Percentiles rank a stretch among this genome's conserved stretches.
Conservation (phyloP, 352 stramenopile species). For the Phytophthora gonapodyides region DNA sequence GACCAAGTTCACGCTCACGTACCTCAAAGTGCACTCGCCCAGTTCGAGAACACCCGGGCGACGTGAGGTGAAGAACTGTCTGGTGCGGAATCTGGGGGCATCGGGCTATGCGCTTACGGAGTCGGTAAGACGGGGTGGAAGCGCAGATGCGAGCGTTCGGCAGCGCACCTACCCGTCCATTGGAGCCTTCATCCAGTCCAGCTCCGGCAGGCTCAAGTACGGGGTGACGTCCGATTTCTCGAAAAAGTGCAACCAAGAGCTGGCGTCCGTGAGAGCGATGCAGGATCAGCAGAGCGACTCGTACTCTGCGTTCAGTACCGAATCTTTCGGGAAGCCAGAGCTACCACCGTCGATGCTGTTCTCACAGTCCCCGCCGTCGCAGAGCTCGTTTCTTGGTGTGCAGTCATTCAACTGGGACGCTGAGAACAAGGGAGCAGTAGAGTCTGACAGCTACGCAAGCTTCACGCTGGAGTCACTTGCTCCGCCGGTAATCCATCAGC, state of each 20-base stretch:
- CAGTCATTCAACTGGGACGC: neutral
- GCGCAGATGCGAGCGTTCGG: slow-evolving; percentile 17
- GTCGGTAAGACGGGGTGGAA: slow-evolving; percentile 28
- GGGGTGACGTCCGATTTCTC: slow-evolving; percentile 61
- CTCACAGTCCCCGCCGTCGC: slow-evolving; percentile 38
- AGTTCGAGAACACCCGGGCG: slow-evolving; percentile 36
- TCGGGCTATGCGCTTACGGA: slow-evolving; percentile 60
- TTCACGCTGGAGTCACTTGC: slow-evolving; percentile 52
- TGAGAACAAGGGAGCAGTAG: slow-evolving; percentile 5
- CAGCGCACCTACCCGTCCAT: slow-evolving; percentile 65
- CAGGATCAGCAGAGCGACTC: slow-evolving; percentile 56
- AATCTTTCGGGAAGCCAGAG: slow-evolving; percentile 45
- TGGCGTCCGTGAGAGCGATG: slow-evolving; percentile 43
- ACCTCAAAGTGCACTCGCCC: slow-evolving; percentile 66
- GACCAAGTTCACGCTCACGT: slow-evolving; percentile 77
- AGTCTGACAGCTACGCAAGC: slow-evolving; percentile 47
- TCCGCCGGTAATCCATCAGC: slow-evolving; percentile 24
- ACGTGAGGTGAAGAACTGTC: slow-evolving; percentile 73
- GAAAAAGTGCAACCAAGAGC: slow-evolving; percentile 59
- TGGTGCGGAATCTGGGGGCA: slow-evolving; percentile 63
- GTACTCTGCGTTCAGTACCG: slow-evolving; percentile 73
- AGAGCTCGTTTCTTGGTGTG: slow-evolving; percentile 13
- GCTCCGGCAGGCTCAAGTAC: slow-evolving; percentile 57
- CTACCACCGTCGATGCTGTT: slow-evolving; percentile 48
- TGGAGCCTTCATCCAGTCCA: slow-evolving; percentile 65